Evolutionary conservation across 78 protist species (phyloP), one percentile per base, ranked within the genome.

Genomic region (Dictyostelium intermedium): DNA sequence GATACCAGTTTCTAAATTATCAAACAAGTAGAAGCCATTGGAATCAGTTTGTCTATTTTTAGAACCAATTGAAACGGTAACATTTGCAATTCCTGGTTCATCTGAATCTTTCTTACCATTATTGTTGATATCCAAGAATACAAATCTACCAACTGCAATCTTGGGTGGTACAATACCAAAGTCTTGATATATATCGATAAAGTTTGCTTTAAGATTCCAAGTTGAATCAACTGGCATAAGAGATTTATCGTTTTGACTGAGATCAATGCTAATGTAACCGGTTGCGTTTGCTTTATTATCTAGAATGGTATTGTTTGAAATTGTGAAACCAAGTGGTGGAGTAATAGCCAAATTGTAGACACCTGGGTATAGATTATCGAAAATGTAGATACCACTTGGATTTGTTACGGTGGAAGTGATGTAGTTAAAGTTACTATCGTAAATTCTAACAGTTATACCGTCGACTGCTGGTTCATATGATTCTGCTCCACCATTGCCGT

Each of bases 401-500:
- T 34, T 86, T 35, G 92, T 72, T 63, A 16, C 16, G 8, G 82
- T 43, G 1, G 23, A 41, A 25, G 27, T 39, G 7, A 56, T n/a
- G 18, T 23, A 60, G 20, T 45, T 34, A 6, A 43, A 34, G 30
- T 61, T n/a, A 7, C 45, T 37, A 41, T 86, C 78, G 25, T 66
- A 79, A 16, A 72, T 34, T 14, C 41, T n/a, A 37, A 91, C 82
- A n/a, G 13, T 34, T 1, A 83, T 32, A 25, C 34, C 34, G 5
- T 20, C 41, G 4, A 80, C 23, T 76, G 77, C 74, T 2, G 39
- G 25, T 73, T 91, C 95, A 74, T 53, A 37, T 43, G 95, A 69
- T 56, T 91, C 85, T 39, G 27, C 41, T 9, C 53, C 81, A 41
- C 95, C 95, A 74, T 91, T 63, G 20, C 86, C 82, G 25, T 77